These are phyloP conservation scores for Neurospora sp. DNA, from an alignment of 495 filamentous ascomycete species.

Conservation along the genomic window DNA sequence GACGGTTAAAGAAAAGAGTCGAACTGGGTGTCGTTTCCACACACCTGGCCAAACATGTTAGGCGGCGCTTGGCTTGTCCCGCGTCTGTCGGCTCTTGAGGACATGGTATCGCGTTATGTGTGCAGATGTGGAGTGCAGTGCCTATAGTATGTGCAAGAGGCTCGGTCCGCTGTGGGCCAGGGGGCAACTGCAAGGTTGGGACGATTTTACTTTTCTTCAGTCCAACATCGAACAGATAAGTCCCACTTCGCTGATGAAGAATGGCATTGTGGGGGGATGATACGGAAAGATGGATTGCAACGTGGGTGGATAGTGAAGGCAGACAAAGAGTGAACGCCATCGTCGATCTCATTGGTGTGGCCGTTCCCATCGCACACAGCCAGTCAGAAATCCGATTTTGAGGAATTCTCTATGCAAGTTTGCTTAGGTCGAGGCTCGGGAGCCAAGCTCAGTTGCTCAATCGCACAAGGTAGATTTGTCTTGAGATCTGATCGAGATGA, in stretches of 20 bases:
- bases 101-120: background rate
- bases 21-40: background rate
- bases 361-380: background rate
- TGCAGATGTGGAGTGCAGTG: background rate
- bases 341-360: background rate
- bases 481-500: background rate
- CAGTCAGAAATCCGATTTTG: background rate
- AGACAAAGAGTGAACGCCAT: background rate
- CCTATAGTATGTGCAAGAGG: background rate
- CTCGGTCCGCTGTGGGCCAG: background rate
- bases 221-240: background rate
- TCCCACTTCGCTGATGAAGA: background rate
- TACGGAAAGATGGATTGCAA: background rate
- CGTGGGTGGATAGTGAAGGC: background rate
- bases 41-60: background rate
- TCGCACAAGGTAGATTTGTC: background rate
- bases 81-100: background rate
- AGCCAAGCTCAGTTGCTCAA: background rate
- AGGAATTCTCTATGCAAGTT: background rate
- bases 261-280: background rate
- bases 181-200: background rate
- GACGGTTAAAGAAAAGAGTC: background rate
- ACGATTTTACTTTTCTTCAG: background rate
- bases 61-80: background rate
- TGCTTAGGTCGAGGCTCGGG: background rate